Percentiles rank a stretch among this genome's conserved stretches.
Evolutionary conservation across 257 asterid species (phyloP).

Genomic region (Nyctanthes arbortristis): DNA sequence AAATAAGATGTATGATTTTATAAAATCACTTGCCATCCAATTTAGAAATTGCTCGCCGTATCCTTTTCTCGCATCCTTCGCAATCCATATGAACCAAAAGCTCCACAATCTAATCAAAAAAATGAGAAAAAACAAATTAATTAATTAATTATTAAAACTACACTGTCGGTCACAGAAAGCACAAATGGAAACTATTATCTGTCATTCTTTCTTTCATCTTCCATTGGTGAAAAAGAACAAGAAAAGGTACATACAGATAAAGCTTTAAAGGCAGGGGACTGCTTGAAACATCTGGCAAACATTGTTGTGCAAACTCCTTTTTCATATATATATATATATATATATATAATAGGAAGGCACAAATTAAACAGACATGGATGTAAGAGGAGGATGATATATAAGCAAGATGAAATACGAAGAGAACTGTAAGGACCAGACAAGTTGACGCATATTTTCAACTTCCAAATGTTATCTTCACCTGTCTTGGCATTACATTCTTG

Average conservation of each 20-base stretch:
- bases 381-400: neutral
- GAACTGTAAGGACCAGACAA: conserved; percentile 18
- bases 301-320: conserved; percentile 15
- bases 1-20: too few relatives aligned
- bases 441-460: conserved; percentile 7
- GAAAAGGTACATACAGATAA: conserved; percentile 37
- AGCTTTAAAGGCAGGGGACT: conserved; percentile 29
- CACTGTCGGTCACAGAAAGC: too few relatives aligned
- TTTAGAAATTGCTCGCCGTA: conserved; percentile 53
- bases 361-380: neutral
- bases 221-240: neutral
- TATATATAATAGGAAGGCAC: conserved; percentile 5
- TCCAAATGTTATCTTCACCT: neutral
- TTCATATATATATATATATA: neutral
- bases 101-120: conserved; percentile 45
- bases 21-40: conserved; percentile 36
- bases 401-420: conserved; percentile 17
- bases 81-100: conserved; percentile 63
- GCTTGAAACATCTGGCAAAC: conserved; percentile 51
- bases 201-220: too few relatives aligned
- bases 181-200: too few relatives aligned
- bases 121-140: neutral
- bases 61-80: conserved; percentile 57
- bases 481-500: neutral
- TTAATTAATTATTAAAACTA: too few relatives aligned